Conservation (phyloP, 805 yeast species). For the Schizosaccharomyces octosporus region DNA sequence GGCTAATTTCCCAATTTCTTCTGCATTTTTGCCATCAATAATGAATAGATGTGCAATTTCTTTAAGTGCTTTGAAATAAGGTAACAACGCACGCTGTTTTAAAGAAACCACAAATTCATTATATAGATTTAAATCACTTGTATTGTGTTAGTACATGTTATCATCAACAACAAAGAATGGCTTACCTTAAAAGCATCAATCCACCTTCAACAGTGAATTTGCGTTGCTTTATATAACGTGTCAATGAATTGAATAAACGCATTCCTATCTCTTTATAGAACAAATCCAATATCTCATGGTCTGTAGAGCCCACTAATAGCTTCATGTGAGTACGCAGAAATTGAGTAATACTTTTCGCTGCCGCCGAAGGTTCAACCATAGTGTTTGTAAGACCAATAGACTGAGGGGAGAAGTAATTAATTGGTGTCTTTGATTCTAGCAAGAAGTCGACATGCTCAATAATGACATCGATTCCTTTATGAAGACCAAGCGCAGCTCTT, state of each 20-base stretch:
- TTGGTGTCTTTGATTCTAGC: constrained; percentile 11
- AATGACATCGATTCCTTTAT: constrained; percentile 72
- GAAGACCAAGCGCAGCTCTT: constrained; percentile 77
- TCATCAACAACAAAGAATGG: constrained; percentile 13
- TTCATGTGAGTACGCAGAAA: constrained; percentile 6
- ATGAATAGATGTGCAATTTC: constrained; percentile 66
- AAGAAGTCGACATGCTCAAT: constrained; percentile 54
- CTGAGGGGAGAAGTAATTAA: not conserved
- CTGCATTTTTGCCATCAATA: constrained; percentile 48
- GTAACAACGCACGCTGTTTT: constrained; percentile 32
- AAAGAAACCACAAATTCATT: constrained; percentile 39
- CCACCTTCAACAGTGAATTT: constrained; percentile 66
- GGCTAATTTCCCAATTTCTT: constrained; percentile 59
- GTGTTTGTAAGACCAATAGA: not conserved
- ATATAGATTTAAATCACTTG: constrained; percentile 51
- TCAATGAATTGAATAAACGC: constrained; percentile 50
- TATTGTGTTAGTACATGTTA: not conserved
- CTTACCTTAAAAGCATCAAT: constrained; percentile 17
- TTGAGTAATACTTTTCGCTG: constrained; percentile 23
- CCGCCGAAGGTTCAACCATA: constrained; percentile 28
- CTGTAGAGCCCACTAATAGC: constrained; percentile 50
- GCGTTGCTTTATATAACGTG: constrained; percentile 50
- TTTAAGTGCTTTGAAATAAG: constrained; percentile 56
- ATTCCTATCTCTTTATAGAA: constrained; percentile 87
- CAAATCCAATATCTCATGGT: constrained; percentile 66